These are phyloP conservation scores for Sanguinoderma infundibulare DNA, from an alignment of 1,284 basidiomycete species.

Conservation along the genomic window DNA sequence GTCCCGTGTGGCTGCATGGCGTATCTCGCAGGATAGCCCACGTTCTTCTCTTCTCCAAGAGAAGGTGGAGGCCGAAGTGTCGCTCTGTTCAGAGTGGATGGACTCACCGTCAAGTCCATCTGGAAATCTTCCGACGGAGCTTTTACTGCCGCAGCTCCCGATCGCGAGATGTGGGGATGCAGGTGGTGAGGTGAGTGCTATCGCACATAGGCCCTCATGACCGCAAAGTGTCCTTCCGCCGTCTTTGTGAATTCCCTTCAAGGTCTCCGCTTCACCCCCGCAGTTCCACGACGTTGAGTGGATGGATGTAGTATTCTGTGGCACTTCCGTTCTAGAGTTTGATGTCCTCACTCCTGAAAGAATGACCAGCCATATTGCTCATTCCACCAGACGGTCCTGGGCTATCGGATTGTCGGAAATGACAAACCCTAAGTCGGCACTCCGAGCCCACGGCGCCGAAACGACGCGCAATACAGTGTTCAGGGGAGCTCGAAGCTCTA, in stretches of 20 bases:
- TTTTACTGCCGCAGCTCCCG: not conserved
- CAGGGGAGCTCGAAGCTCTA: not conserved
- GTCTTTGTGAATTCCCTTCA: constrained; percentile 4
- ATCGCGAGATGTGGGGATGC: constrained; percentile 7
- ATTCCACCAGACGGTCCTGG: not conserved
- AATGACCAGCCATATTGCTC: too few relatives aligned
- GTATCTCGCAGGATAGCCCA: not conserved
- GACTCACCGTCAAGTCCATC: not conserved
- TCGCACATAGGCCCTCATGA: constrained; percentile 1
- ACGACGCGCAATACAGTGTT: not conserved
- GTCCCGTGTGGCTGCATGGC: not conserved
- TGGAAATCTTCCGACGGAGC: constrained; percentile 4
- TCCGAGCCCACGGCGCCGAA: not conserved
- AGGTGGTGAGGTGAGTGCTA: constrained; percentile 3
- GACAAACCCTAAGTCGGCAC: not conserved
- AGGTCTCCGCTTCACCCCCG: constrained; percentile 1
- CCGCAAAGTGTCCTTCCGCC: constrained; percentile 1
- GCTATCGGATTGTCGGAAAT: not conserved
- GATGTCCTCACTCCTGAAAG: too few relatives aligned
- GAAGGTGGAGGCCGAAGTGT: not conserved
- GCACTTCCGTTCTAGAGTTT: too few relatives aligned
- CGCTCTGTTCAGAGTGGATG: not conserved
- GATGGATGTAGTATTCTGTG: too few relatives aligned
- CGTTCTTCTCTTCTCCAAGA: not conserved
- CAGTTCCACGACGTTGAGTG: not conserved